A percentile compares a stretch with the other conserved stretches of the same genome.
Conservation (phyloP, 805 yeast genomes). For the Candida nonsorbophila region DNA sequence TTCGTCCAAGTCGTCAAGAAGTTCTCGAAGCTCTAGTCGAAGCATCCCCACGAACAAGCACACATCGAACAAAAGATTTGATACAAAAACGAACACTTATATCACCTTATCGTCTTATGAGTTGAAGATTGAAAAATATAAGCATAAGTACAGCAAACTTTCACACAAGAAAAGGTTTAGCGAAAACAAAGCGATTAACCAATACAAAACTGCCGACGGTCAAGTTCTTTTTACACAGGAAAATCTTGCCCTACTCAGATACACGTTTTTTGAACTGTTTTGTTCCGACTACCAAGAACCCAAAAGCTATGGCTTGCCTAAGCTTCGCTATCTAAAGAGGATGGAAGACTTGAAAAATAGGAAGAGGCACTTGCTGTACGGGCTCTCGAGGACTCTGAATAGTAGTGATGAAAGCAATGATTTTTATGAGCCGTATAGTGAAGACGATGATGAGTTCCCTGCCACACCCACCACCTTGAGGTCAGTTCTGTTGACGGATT, state of each 20-base stretch:
- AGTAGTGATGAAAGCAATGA: too few relatives aligned
- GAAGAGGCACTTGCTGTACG: too few relatives aligned
- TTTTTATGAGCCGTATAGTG: too few relatives aligned
- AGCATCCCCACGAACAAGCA: constrained; percentile 4
- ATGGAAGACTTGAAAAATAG: too few relatives aligned
- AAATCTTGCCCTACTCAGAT: constrained; percentile 9
- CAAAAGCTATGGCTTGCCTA: too few relatives aligned
- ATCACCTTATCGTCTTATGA: constrained; percentile 3
- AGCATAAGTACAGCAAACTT: constrained; percentile 2
- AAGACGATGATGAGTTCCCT: too few relatives aligned
- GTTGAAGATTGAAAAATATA: constrained; percentile 3
- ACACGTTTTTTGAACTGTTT: constrained; percentile 8
- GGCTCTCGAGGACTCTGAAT: too few relatives aligned
- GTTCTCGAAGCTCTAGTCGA: constrained; percentile 3
- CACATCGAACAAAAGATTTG: constrained; percentile 5
- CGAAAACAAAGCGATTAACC: constrained; percentile 7
- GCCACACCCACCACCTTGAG: too few relatives aligned
- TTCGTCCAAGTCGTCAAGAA: constrained; percentile 4
- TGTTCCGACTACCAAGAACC: constrained; percentile 7
- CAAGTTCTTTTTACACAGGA: constrained; percentile 6
- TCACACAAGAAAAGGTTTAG: constrained; percentile 5
- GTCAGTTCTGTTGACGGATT: too few relatives aligned
- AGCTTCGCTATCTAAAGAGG: too few relatives aligned
- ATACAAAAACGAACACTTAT: constrained; percentile 6
- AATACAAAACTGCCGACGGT: constrained; percentile 4